Conservation (phyloP, 768 basidiomycete genomes). For the Panellus pusillus region DNA sequence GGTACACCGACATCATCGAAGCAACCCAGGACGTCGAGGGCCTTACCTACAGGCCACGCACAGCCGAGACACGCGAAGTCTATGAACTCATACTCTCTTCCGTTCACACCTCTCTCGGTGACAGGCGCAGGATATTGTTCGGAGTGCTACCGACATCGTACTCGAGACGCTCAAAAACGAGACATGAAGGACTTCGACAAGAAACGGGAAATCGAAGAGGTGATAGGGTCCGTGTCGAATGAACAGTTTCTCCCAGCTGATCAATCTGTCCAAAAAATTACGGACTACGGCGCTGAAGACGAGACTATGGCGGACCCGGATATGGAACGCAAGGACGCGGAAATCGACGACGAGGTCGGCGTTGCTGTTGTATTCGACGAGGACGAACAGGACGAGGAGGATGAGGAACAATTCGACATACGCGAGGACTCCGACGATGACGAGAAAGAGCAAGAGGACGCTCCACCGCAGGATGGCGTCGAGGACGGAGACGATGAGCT, state of each 20-base stretch:
- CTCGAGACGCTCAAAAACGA: constrained; percentile 89
- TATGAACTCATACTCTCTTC: constrained; percentile 88
- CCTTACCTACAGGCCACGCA: constrained; percentile 87
- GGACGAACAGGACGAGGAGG: constrained; percentile 93
- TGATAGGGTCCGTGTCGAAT: constrained; percentile 61
- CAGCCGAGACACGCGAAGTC: constrained; percentile 90
- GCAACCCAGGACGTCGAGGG: constrained; percentile 94
- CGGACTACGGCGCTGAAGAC: constrained; percentile 91
- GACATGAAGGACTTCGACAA: constrained; percentile 94
- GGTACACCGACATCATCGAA: constrained; percentile 90
- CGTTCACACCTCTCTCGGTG: constrained; percentile 83
- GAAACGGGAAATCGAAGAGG: constrained; percentile 88
- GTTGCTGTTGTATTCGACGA: constrained; percentile 98
- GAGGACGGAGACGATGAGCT: constrained; percentile 64
- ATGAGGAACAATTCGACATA: constrained; percentile 87
- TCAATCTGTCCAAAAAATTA: constrained; percentile 88
- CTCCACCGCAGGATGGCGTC: constrained; percentile 41
- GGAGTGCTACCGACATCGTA: constrained; percentile 92
- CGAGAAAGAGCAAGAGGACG: constrained; percentile 55
- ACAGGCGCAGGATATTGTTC: constrained; percentile 96
- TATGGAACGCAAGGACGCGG: constrained; percentile 77
- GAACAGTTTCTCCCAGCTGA: constrained; percentile 82
- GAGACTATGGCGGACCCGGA: constrained; percentile 78
- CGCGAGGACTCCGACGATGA: constrained; percentile 80
- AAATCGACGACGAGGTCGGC: constrained; percentile 95